Conservation (phyloP, 805 yeast species). For the Torulaspora gathmanii region DNA sequence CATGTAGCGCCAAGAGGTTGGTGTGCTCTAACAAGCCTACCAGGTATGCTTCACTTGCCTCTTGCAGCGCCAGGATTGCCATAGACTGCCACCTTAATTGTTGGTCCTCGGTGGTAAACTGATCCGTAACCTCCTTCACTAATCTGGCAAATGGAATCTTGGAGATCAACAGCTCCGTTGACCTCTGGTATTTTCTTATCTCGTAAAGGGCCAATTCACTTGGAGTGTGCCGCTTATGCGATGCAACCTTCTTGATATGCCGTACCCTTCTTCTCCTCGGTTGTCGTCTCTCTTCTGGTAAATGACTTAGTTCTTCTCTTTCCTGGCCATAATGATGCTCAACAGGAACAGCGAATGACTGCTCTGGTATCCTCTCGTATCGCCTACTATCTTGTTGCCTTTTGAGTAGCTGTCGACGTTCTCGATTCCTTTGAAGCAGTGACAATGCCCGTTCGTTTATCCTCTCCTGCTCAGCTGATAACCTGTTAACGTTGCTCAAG, state of each 20-base stretch:
- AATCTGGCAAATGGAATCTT: slow-evolving; percentile 75
- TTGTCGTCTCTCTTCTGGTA: slow-evolving; percentile 10
- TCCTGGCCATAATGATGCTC: slow-evolving; percentile 2
- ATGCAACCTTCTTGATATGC: slow-evolving; percentile 36
- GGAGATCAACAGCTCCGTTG: slow-evolving; percentile 61
- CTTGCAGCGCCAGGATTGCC: slow-evolving; percentile 73
- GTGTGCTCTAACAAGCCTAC: slow-evolving; percentile 74
- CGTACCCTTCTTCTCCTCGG: slow-evolving; percentile 26
- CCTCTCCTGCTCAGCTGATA: slow-evolving; percentile 21
- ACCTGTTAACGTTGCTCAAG: slow-evolving; percentile 19
- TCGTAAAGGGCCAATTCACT: slow-evolving; percentile 66
- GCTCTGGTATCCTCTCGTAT: slow-evolving; percentile 15
- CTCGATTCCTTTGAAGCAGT: slow-evolving; percentile 31
- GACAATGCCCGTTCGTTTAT: slow-evolving; percentile 32
- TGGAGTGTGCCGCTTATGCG: slow-evolving; percentile 44
- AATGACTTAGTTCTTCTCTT: not conserved
- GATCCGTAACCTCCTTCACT: slow-evolving; percentile 67
- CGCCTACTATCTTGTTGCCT: slow-evolving; percentile 15
- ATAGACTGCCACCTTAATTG: slow-evolving; percentile 74
- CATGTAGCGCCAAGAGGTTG: slow-evolving; percentile 71
- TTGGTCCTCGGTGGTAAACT: slow-evolving; percentile 43
- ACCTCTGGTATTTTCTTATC: slow-evolving; percentile 60
- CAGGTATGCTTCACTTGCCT: slow-evolving; percentile 73
- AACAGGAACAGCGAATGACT: not conserved
- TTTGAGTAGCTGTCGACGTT: slow-evolving; percentile 24